Evolutionary conservation across 306 rosid species (phyloP), one percentile per base, ranked within the genome.

Genomic region (Senna siamea): DNA sequence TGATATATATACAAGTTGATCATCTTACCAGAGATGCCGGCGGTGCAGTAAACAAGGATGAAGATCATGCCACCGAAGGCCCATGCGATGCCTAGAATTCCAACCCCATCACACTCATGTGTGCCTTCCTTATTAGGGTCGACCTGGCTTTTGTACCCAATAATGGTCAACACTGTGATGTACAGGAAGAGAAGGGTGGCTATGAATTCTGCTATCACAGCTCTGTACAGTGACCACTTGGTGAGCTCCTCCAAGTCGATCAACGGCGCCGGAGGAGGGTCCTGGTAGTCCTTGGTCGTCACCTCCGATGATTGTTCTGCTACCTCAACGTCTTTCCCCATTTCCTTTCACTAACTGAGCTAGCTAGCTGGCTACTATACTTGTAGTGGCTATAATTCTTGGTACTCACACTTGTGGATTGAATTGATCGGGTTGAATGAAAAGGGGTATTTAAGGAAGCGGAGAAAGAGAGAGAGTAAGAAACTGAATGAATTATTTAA

Each of bases 21-120:
- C n/a, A n/a, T n/a, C n/a, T n/a, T n/a, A n/a, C 97, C 98, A 1
- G 98, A 91, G 82, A 93, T 93, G 13, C 98, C 97, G 78, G 98
- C 98, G 44, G 98, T 91, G 91, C 98, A 93, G 94, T 91, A 93
- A 70, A 93, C 98, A 22, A 93, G 98, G 85, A 93, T 34, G 85
- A 93, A 93, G 82, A 93, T 93, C 98, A 93, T 93, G 79, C 98
- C 98, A 8, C 98, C 98, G 40, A 93, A 93, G 69, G 98, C 97
- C 98, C 98, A 93, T 9, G 98, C 98, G 22, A 93, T 93, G 23
- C 98, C 98, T 46, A 93, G 84, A 43, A 89, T 26, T 2, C 98
- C 98, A 10, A 93, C 98, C 0, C 98, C 98, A 35, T 43, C 83
- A 18, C 98, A 93, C 2, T 84, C 63, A 72, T n/a, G n/a, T n/a